These are phyloP conservation scores for Neurospora sp. DNA, from an alignment of 495 filamentous ascomycete species.

Conservation along the genomic window DNA sequence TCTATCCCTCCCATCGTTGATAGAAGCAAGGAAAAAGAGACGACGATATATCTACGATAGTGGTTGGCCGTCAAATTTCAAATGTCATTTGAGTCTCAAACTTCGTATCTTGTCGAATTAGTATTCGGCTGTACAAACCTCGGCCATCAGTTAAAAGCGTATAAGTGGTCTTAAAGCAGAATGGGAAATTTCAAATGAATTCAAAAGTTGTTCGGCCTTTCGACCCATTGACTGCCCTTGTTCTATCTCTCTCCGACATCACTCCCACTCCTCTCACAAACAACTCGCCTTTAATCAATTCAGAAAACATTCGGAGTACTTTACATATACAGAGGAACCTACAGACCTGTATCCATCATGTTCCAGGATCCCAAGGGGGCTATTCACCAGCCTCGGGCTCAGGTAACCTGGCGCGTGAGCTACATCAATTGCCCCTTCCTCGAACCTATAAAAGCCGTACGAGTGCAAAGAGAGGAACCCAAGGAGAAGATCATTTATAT, in stretches of 20 bases:
- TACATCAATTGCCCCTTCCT: neutral
- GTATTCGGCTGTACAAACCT: too few species aligned
- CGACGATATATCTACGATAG: too few species aligned
- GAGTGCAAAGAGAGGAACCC: neutral
- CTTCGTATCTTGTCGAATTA: too few species aligned
- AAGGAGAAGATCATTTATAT: neutral
- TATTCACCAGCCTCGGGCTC: neutral
- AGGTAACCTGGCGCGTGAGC: neutral
- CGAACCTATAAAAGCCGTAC: neutral
- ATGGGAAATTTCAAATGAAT: neutral
- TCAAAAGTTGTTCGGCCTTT: neutral
- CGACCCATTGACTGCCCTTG: neutral
- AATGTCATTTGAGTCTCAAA: too few species aligned
- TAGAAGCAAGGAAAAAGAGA: too few species aligned
- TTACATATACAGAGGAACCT: neutral
- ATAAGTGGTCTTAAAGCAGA: neutral
- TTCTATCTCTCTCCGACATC: neutral
- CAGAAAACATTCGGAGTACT: too few species aligned
- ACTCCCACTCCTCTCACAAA: too few species aligned
- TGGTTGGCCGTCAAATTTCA: too few species aligned
- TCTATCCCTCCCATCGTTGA: too few species aligned
- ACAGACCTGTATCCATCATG: neutral
- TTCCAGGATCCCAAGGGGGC: neutral
- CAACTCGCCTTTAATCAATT: too few species aligned
- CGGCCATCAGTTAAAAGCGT: neutral